A percentile compares a stretch with the other conserved stretches of the same genome.
Evolutionary conservation across 108 stramenopile species (phyloP).

Genomic region (Cyclotella choctawhatcheeana): DNA sequence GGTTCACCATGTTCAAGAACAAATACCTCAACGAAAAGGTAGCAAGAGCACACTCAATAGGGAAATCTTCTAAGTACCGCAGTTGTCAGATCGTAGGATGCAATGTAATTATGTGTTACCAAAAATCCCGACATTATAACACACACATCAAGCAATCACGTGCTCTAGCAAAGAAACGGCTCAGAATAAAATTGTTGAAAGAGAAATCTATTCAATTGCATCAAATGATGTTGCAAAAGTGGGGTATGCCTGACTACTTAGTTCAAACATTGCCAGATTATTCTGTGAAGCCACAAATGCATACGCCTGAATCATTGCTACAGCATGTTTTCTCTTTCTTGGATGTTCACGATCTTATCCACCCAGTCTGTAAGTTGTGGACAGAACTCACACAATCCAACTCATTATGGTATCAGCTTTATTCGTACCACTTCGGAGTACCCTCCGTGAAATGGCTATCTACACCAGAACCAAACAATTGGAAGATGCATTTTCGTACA

Average conservation of each 20-base stretch:
- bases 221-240: not conserved
- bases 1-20: conserved; percentile 36
- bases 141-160: conserved; percentile 7
- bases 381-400: conserved; percentile 16
- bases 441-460: conserved; percentile 8
- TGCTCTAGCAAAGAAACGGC: conserved; percentile 11
- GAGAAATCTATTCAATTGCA: not conserved
- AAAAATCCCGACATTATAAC: not conserved
- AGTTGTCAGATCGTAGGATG: conserved; percentile 30
- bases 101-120: not conserved
- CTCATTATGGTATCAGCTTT: conserved; percentile 34
- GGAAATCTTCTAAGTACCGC: not conserved
- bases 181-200: conserved; percentile 3
- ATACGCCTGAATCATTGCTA: conserved; percentile 14
- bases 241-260: not conserved
- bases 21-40: conserved; percentile 29
- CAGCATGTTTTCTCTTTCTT: conserved; percentile 43
- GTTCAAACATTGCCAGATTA: not conserved
- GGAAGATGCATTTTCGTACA: conserved; percentile 28
- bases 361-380: conserved; percentile 49
- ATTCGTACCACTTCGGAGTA: conserved; percentile 34
- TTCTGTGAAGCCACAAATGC: not conserved
- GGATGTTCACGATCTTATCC: conserved; percentile 30
- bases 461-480: not conserved
- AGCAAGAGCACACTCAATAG: not conserved